phyloP scores from a whole-genome alignment of 2,329 filamentous ascomycete species.

The Aspergillus novofumigatus region DNA sequence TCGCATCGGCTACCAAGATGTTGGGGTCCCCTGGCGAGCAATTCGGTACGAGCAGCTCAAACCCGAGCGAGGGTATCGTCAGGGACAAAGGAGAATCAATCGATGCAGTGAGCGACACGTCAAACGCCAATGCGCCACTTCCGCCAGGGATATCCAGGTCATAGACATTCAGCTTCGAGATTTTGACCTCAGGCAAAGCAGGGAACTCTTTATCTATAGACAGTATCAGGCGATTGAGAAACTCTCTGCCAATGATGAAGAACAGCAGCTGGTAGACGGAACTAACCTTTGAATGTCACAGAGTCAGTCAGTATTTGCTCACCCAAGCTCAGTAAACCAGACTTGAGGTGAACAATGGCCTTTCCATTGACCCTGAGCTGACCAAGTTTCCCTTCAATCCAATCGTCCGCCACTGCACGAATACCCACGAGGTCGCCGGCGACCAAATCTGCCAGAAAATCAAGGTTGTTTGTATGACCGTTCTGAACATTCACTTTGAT shows the following conservation, averaged over 20 bases:
- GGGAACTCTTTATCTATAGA: constrained; percentile 60
- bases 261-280: constrained; percentile 45
- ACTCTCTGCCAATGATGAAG: not conserved
- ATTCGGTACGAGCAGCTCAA: constrained; percentile 79
- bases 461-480: constrained; percentile 69
- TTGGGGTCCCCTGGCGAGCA: constrained; percentile 68
- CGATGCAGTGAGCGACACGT: constrained; percentile 66
- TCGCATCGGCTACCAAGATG: constrained; percentile 74
- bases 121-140: constrained; percentile 68
- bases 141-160: constrained; percentile 59
- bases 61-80: constrained; percentile 72
- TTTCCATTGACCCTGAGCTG: constrained; percentile 69
- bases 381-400: constrained; percentile 73
- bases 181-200: constrained; percentile 72
- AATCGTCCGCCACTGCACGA: constrained; percentile 78
- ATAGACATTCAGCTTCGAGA: constrained; percentile 73
- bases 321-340: constrained; percentile 75
- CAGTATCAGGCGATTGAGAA: constrained; percentile 29
- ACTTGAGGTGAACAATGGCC: constrained; percentile 68
- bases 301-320: constrained; percentile 71
- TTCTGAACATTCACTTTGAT: constrained; percentile 73
- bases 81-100: constrained; percentile 78
- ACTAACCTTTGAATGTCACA: constrained; percentile 78
- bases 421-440: constrained; percentile 75
- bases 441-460: constrained; percentile 71